phyloP scores from a whole-genome alignment of 1,284 basidiomycete species.

The Apiotrichum gamsii region DNA sequence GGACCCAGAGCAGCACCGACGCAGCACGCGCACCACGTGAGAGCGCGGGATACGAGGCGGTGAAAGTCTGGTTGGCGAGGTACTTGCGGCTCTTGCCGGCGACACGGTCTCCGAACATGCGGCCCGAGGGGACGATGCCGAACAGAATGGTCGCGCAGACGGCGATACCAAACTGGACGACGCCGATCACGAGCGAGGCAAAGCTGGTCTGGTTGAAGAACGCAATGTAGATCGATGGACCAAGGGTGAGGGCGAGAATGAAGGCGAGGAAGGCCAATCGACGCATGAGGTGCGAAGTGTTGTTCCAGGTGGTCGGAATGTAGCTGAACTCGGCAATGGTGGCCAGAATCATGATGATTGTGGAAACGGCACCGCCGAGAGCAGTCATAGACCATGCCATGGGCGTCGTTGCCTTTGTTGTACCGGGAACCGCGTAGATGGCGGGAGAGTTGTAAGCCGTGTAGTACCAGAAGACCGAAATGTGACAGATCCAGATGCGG shows the following conservation, averaged over 20 bases:
- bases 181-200: constrained; percentile 74
- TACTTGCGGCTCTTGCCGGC: constrained; percentile 89
- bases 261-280: constrained; percentile 76
- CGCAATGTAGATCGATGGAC: constrained; percentile 85
- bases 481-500: constrained; percentile 92
- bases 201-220: constrained; percentile 60
- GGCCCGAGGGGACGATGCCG: constrained; percentile 78
- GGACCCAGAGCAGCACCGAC: constrained; percentile 72
- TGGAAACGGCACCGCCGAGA: constrained; percentile 82
- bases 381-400: constrained; percentile 83
- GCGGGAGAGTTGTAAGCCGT: constrained; percentile 87
- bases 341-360: constrained; percentile 85
- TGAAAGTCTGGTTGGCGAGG: constrained; percentile 91
- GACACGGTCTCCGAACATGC: constrained; percentile 85
- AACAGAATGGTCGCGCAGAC: constrained; percentile 74
- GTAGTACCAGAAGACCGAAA: constrained; percentile 89
- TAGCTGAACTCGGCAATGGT: constrained; percentile 90
- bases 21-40: constrained; percentile 58
- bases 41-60: constrained; percentile 78
- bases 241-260: constrained; percentile 75
- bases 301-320: constrained; percentile 95
- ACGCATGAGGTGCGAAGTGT: constrained; percentile 84
- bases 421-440: constrained; percentile 61
- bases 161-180: constrained; percentile 87
- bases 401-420: constrained; percentile 39